A percentile compares a stretch with the other conserved stretches of the same genome.
phyloP scores from a whole-genome alignment of 2,329 filamentous ascomycete genomes.

The Apiospora saccharicola region DNA sequence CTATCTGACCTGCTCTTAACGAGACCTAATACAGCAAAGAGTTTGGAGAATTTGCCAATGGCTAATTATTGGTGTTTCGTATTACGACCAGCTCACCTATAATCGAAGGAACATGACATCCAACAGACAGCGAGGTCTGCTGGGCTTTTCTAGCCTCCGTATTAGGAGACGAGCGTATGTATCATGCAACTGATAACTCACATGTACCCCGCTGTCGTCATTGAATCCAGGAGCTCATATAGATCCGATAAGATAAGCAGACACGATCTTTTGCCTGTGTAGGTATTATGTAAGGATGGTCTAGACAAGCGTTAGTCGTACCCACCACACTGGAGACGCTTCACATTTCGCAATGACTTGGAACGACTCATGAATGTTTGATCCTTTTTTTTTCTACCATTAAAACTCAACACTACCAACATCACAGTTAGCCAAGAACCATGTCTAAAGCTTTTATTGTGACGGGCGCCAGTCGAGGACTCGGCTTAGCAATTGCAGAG shows the following conservation, averaged over 20 bases:
- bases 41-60: not conserved
- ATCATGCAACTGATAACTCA: not conserved
- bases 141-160: not conserved
- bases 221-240: not conserved
- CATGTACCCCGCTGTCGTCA: slow-evolving; percentile 25
- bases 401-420: not conserved
- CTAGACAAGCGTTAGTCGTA: not conserved
- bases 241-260: slow-evolving; percentile 31
- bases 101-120: not conserved
- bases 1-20: not conserved
- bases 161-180: not conserved
- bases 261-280: not conserved
- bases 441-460: slow-evolving; percentile 75
- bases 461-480: slow-evolving; percentile 69
- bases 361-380: not conserved
- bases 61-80: not conserved
- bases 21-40: not conserved
- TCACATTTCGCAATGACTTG: not conserved
- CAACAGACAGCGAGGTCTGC: not conserved
- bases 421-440: slow-evolving; percentile 3
- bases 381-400: slow-evolving; percentile 1
- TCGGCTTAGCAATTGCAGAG: slow-evolving; percentile 64
- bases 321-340: not conserved
- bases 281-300: not conserved
- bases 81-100: not conserved